Evolutionary conservation across 192 early-diverging fungal species (phyloP).

Genomic region (Oehlia diaphana): DNA sequence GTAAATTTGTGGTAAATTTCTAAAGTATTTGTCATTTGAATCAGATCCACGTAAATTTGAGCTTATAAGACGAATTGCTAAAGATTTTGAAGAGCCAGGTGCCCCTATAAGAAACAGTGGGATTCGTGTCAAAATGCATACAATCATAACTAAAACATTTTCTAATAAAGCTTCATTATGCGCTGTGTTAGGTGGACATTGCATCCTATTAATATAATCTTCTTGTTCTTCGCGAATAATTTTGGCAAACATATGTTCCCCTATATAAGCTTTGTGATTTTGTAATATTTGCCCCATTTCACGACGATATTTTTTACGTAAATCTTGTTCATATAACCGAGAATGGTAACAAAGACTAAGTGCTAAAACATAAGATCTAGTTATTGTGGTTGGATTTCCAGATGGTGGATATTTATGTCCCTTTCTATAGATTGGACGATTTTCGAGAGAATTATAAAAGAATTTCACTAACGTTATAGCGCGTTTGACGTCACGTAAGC

Average conservation of each 20-base stretch:
- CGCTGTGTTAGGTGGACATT: neutral
- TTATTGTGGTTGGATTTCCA: neutral
- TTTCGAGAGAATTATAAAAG: neutral
- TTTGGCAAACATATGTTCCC: neutral
- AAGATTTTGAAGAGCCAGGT: constrained; percentile 26
- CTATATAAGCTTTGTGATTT: neutral
- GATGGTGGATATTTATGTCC: neutral
- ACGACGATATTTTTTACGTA: neutral
- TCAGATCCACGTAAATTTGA: constrained; percentile 28
- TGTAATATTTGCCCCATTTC: constrained; percentile 16
- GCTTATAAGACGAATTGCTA: constrained; percentile 24
- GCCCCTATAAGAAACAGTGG: constrained; percentile 29
- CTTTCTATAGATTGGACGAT: neutral
- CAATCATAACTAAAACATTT: constrained; percentile 24
- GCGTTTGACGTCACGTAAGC: constrained; percentile 30
- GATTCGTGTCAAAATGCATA: constrained; percentile 28
- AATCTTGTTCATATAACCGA: neutral
- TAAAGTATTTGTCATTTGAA: constrained; percentile 22
- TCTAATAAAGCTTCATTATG: constrained; percentile 23
- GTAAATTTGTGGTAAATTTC: constrained; percentile 20
- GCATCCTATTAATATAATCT: constrained; percentile 18
- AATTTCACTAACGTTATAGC: constrained; percentile 1
- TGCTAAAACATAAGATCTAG: constrained; percentile 10
- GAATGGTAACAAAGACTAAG: constrained; percentile 8
- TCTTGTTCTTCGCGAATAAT: constrained; percentile 16